phyloP scores from a whole-genome alignment of 2,329 filamentous ascomycete genomes.

The Ilyonectria destructans region DNA sequence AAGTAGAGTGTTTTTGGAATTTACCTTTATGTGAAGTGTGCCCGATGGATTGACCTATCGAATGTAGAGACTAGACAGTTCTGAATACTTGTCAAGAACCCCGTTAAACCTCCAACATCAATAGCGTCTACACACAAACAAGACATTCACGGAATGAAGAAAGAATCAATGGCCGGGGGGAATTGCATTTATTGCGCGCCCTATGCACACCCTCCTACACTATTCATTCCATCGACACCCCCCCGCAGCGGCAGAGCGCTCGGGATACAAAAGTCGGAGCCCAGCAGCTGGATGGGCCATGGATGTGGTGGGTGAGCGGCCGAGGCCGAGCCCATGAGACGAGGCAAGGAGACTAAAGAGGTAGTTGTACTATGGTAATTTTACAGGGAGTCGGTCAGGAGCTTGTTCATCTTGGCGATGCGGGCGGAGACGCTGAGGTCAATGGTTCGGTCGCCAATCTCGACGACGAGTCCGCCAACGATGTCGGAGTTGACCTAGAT shows the following conservation, averaged over 20 bases:
- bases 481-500: conserved; percentile 92
- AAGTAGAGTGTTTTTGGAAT: background rate
- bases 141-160: conserved; percentile 9
- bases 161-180: conserved; percentile 29
- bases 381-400: conserved; percentile 97
- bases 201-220: conserved; percentile 51
- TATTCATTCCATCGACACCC: conserved; percentile 51
- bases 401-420: conserved; percentile 99
- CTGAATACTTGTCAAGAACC: background rate
- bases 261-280: conserved; percentile 40
- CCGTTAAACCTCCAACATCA: background rate
- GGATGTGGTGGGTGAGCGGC: conserved; percentile 28
- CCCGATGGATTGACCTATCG: background rate
- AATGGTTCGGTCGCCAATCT: conserved; percentile 98
- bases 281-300: conserved; percentile 33
- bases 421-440: conserved; percentile 96
- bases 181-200: conserved; percentile 51
- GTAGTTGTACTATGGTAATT: conserved; percentile 56
- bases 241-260: conserved; percentile 39
- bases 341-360: conserved; percentile 49
- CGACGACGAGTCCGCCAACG: conserved; percentile 92
- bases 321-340: conserved; percentile 29
- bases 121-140: background rate
- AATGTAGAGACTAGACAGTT: background rate
- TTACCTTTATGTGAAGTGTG: background rate